Evolutionary conservation across 2,329 filamentous ascomycete genomes (phyloP).

Genomic region (Cryphonectria radicalis): DNA sequence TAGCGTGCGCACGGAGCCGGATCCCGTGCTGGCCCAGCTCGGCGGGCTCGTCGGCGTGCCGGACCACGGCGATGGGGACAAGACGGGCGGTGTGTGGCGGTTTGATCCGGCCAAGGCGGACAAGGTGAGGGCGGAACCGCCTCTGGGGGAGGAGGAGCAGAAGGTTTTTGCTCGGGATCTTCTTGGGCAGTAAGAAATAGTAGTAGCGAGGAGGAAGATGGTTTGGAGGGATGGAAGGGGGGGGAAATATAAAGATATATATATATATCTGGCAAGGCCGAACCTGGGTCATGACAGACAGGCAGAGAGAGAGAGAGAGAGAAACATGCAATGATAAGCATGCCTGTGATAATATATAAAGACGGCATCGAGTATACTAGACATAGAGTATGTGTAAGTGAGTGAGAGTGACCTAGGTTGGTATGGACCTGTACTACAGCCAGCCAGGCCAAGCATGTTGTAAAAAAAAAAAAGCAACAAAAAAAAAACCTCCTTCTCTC

Average conservation of each 20-base stretch:
- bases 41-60: constrained; percentile 53
- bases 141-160: constrained; percentile 42
- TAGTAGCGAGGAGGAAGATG: background rate
- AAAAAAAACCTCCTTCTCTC: too few relatives aligned
- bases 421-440: too few relatives aligned
- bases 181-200: constrained; percentile 39
- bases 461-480: too few relatives aligned
- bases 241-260: too few relatives aligned
- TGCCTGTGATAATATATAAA: background rate
- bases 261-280: too few relatives aligned
- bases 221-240: background rate
- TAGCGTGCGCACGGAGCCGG: constrained; percentile 52
- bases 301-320: background rate
- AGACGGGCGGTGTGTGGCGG: constrained; percentile 65
- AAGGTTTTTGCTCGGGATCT: constrained; percentile 38
- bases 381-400: too few relatives aligned
- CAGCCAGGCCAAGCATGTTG: too few relatives aligned
- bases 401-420: too few relatives aligned
- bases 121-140: constrained; percentile 43
- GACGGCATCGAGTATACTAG: background rate
- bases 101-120: constrained; percentile 53
- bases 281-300: too few relatives aligned
- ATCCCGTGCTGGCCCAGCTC: constrained; percentile 50
- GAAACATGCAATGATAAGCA: background rate
- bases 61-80: constrained; percentile 59